phyloP scores from a whole-genome alignment of 306 rosid genomes.

The Castanea crenata region DNA sequence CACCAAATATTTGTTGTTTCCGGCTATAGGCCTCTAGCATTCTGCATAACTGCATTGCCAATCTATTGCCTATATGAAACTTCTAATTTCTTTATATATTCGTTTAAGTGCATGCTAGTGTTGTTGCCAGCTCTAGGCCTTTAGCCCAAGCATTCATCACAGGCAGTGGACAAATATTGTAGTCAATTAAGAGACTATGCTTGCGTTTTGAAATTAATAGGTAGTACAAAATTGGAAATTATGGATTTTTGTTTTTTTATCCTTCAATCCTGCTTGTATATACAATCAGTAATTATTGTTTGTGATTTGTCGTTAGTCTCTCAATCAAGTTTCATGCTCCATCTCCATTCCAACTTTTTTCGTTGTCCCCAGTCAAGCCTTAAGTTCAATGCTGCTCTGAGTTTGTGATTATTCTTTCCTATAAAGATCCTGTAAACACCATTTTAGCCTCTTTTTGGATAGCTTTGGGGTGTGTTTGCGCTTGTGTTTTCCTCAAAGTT shows the following conservation, averaged over 20 bases:
- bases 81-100: neutral
- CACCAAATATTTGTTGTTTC: neutral
- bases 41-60: neutral
- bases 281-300: neutral
- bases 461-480: neutral
- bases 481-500: neutral
- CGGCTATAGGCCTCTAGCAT: neutral
- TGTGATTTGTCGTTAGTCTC: slow-evolving; percentile 6
- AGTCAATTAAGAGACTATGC: neutral
- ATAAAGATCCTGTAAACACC: neutral
- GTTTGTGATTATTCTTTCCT: slow-evolving; percentile 1
- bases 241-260: neutral
- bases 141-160: too few relatives aligned
- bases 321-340: neutral
- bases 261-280: neutral
- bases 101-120: slow-evolving; percentile 20
- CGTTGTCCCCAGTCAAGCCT: neutral
- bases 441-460: neutral
- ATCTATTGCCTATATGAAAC: neutral
- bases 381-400: slow-evolving; percentile 4
- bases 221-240: neutral
- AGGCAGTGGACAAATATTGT: slow-evolving; percentile 6
- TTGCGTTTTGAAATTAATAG: neutral
- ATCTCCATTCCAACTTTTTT: neutral
- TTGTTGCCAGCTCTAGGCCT: too few relatives aligned